Evolutionary conservation across 495 filamentous ascomycete genomes (phyloP).

Genomic region (Penicillium lagena): DNA sequence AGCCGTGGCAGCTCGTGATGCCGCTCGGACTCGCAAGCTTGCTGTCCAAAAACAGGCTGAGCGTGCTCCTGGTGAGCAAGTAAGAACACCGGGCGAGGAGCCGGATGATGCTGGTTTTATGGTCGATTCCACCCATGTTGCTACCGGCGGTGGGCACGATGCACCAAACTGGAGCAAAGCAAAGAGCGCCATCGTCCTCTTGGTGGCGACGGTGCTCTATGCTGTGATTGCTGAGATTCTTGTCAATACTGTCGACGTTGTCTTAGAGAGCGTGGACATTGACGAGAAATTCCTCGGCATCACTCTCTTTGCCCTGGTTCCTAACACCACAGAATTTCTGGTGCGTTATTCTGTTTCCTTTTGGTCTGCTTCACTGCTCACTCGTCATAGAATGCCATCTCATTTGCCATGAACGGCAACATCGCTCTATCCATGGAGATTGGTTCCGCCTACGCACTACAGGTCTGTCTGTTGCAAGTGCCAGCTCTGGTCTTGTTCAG

Average conservation of each 20-base stretch:
- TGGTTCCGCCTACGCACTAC: constrained; percentile 91
- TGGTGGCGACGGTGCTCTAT: constrained; percentile 87
- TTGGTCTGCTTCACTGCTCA: constrained; percentile 19
- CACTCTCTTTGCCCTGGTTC: constrained; percentile 92
- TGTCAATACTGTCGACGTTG: constrained; percentile 92
- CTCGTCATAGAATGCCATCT: constrained; percentile 79
- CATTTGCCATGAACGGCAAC: constrained; percentile 99
- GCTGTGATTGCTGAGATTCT: constrained; percentile 95
- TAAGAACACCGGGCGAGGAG: constrained; percentile 27
- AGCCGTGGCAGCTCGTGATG: constrained; percentile 79
- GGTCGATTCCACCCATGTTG: constrained; percentile 31
- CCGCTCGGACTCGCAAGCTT: constrained; percentile 44
- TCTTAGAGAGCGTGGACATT: constrained; percentile 80
- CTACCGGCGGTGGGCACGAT: constrained; percentile 70
- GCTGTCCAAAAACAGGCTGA: constrained; percentile 29
- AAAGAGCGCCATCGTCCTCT: constrained; percentile 83
- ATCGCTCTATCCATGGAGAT: constrained; percentile 99
- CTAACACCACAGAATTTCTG: constrained; percentile 97
- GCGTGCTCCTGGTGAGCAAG: constrained; percentile 20
- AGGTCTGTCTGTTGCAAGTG: constrained; percentile 96
- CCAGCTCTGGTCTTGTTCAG: constrained; percentile 90
- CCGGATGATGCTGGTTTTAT: constrained; percentile 33
- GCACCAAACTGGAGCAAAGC: constrained; percentile 94
- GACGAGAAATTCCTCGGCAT: constrained; percentile 98
- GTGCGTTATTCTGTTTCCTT: constrained; percentile 42